phyloP scores from a whole-genome alignment of 495 filamentous ascomycete genomes.

The Penicillium mononematosum region DNA sequence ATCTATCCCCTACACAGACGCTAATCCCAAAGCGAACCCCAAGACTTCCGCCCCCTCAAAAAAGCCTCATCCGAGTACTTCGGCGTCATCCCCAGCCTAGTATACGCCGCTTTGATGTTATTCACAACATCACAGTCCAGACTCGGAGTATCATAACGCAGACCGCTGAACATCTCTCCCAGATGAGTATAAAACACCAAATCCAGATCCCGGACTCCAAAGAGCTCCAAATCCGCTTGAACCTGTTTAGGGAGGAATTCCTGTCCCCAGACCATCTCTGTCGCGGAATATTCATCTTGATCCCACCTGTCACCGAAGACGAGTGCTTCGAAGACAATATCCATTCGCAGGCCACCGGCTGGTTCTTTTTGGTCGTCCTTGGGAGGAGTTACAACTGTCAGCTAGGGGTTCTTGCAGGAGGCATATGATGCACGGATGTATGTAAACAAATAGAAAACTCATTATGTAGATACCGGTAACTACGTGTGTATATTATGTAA shows the following conservation, averaged over 20 bases:
- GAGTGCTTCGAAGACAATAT: not conserved
- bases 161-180: not conserved
- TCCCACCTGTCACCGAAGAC: slow-evolving; percentile 4
- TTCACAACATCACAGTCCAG: not conserved
- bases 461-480: not conserved
- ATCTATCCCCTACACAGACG: not conserved
- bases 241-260: not conserved
- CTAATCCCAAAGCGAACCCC: slow-evolving; percentile 1
- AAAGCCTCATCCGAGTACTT: not conserved
- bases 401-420: not conserved
- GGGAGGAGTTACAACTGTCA: not conserved
- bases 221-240: not conserved
- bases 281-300: not conserved
- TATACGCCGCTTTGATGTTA: not conserved
- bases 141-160: not conserved
- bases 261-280: not conserved
- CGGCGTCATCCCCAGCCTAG: not conserved
- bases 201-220: not conserved
- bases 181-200: not conserved
- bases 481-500: not conserved
- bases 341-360: not conserved
- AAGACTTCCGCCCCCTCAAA: not conserved
- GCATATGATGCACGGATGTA: not conserved
- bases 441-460: not conserved
- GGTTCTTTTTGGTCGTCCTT: not conserved